Evolutionary conservation across 2,329 filamentous ascomycete genomes (phyloP), one percentile per base, ranked within the genome.

Genomic region (Fonsecaea erecta): DNA sequence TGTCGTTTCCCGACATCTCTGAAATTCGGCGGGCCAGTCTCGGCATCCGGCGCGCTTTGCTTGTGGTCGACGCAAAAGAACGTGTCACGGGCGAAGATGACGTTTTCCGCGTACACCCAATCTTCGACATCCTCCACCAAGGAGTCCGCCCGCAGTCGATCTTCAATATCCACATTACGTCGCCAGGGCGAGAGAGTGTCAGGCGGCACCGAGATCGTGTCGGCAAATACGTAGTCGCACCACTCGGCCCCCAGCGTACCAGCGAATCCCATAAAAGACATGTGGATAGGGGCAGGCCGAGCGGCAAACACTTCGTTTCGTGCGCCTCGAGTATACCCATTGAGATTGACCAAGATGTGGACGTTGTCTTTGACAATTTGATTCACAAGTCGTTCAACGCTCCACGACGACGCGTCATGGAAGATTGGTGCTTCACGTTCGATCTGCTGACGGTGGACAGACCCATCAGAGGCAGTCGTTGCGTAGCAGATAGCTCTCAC

Each of bases 181-280:
- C 92, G 86, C 79, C 88, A 90, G 1, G 92, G 92, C 12, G 93
- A 87, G 30, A 98, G 81, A 0, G 94, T 97, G 28, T 88, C 86
- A 0, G 84, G 85, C 0, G 95, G 95, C 60, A 99, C 89, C 0
- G 95, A 93, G 1, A 90, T 94, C 57, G 90, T 84, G 74, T 99
- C 95, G 2, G 95, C 93, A 28, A 98, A 85, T 16, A 99, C 88
- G 74, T 99, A 99, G 76, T 99, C 95, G 72, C 95, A 99, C 95
- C 95, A 99, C 75, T 99, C 95, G 2, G 95, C 95, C 5, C 95
- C 95, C 0, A 99, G 81, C 0, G 94, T 97, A 9, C 95, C 95
- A 0, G 95, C 95, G 75, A 99, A 99, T 0, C 95, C 95, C 95
- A 99, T 99, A 74, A 99, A 99, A 0, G 95, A 97, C 95, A 99